These are phyloP conservation scores for Leishmania turanica DNA, from an alignment of 208 protist genomes.

Conservation along the genomic window DNA sequence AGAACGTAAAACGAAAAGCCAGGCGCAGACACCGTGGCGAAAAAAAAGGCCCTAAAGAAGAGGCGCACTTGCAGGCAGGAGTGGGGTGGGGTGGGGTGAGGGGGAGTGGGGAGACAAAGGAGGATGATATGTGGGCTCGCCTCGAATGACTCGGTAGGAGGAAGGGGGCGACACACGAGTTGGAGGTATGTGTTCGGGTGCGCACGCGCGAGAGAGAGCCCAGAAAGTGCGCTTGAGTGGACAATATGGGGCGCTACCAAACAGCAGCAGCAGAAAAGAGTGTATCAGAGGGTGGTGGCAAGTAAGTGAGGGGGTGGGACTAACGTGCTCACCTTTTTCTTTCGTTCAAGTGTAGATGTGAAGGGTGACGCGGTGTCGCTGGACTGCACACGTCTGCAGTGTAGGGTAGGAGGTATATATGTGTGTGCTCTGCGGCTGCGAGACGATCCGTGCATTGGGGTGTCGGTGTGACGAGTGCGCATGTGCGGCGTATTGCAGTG, in stretches of 20 bases:
- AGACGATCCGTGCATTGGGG: neutral
- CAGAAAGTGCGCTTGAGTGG: neutral
- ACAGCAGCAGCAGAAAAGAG: neutral
- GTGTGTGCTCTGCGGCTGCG: neutral
- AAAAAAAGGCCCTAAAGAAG: neutral
- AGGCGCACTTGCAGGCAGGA: neutral
- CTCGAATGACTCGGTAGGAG: neutral
- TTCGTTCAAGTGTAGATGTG: neutral
- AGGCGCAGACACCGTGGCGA: neutral
- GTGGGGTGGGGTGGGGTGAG: too few species aligned
- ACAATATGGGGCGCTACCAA: neutral
- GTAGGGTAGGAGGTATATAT: neutral
- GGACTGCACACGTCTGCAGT: neutral
- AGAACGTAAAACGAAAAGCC: neutral
- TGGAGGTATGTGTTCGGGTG: too few species aligned
- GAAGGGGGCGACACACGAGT: neutral
- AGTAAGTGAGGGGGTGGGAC: neutral
- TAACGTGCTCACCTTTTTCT: neutral
- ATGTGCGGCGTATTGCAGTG: neutral
- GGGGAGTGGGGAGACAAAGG: neutral
- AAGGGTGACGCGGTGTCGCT: neutral
- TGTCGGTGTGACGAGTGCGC: neutral
- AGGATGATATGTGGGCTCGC: too few species aligned
- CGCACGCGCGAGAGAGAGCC: neutral
- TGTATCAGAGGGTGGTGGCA: neutral